Conservation (phyloP, 192 early-diverging fungal genomes). For the Podila horticola region DNA sequence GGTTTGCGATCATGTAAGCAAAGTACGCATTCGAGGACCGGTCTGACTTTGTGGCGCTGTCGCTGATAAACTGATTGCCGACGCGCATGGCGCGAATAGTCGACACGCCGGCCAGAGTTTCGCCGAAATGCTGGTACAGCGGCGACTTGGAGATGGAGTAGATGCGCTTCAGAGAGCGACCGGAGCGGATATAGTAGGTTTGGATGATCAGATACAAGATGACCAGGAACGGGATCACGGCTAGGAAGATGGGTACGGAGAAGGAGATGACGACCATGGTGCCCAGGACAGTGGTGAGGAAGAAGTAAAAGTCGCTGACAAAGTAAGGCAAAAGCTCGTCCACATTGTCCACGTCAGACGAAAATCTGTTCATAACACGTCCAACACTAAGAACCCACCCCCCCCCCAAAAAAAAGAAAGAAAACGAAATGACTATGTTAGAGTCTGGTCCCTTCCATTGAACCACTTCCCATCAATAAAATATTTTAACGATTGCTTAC, state of each 20-base stretch:
- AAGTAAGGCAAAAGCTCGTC: slow-evolving; percentile 69
- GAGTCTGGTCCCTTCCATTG: not conserved
- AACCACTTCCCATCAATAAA: not conserved
- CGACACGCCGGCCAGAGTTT: slow-evolving; percentile 76
- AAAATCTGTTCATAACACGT: slow-evolving; percentile 81
- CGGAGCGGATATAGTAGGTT: slow-evolving; percentile 74
- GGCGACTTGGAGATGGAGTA: slow-evolving; percentile 74
- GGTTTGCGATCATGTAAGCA: slow-evolving; percentile 56
- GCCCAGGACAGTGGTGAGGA: slow-evolving; percentile 64
- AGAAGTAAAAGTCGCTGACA: slow-evolving; percentile 51
- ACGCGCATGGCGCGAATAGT: slow-evolving; percentile 86
- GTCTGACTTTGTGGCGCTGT: slow-evolving; percentile 57
- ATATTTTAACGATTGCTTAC: not conserved
- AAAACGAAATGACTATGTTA: not conserved
- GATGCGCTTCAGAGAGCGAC: slow-evolving; percentile 88
- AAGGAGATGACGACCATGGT: slow-evolving; percentile 62
- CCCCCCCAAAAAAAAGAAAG: not conserved
- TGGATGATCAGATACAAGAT: slow-evolving; percentile 67
- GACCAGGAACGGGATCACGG: slow-evolving; percentile 63
- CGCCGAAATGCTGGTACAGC: slow-evolving; percentile 74
- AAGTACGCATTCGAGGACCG: slow-evolving; percentile 57
- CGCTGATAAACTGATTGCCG: slow-evolving; percentile 66
- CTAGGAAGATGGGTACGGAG: slow-evolving; percentile 75
- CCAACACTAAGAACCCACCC: not conserved
- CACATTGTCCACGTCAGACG: slow-evolving; percentile 83